Base-by-base conservation (phyloP, 352 stramenopile genomes). In the Globisporangium lucens region DNA sequence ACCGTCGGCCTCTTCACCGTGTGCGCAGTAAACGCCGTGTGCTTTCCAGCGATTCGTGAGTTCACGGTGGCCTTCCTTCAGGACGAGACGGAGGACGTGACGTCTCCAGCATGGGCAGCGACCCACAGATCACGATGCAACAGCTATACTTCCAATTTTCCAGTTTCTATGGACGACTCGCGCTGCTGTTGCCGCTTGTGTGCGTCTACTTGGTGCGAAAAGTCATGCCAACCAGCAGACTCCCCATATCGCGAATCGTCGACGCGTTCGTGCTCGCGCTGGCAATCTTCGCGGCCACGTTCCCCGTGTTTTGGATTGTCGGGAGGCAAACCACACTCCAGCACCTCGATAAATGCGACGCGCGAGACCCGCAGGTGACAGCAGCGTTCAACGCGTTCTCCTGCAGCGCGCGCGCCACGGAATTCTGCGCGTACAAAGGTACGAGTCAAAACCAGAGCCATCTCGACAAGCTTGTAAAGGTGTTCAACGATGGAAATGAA, bases 371-470 rank as follows among this genome's bases (percentile, higher is more conserved):
- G 10, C 35, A 55, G 35, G 4, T 27, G 12, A 15, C 49, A 41
- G 17, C 35, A 20, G 24, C 61, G 52, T 67, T 67, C 51, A 67
- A 56, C 24, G 22, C 8, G 22, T 56, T 46, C 51, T 67, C 46
- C 61, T 67, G 61, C 20, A 22, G 10, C 24, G 49, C 36, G 8
- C 52, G 61, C 24, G 22, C 47, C 22, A 55, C 61, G 3, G 30
- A 46, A 35, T n/a, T 58, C 24, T 61, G 61, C 24, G 36, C 35
- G 2, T 29, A 46, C 17, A 8, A 53, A 20, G 10, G 2, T n/a
- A 1, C 13, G 5, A 57, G 51, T 57, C 51, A 22, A 27, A 57
- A 47, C 46, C 43, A 55, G 20, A 46, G 22, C 33, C n/a, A 46
- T 13, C 35, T 67, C 12, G 52, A 38, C 22, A 55, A 41, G 51